Base-by-base conservation (phyloP, 495 filamentous ascomycete species). In the Penicillium canariense region DNA sequence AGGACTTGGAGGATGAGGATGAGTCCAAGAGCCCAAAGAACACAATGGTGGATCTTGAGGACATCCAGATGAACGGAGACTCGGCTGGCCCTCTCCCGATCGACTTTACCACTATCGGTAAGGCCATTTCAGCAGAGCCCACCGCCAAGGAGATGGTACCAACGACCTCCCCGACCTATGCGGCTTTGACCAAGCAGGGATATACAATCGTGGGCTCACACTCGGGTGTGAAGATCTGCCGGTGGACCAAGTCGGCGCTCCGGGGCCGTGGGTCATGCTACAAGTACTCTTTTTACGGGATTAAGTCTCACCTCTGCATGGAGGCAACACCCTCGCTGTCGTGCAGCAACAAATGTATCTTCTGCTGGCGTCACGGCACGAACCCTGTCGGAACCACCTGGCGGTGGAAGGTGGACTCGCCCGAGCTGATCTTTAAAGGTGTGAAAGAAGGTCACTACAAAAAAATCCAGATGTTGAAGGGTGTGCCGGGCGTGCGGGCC, bases 221-320 rank as follows among this genome's bases (percentile, higher is more conserved):
- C 72, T 95, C 89, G 8, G 93, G 93, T 22, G 93, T 97, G 51
- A 97, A 97, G 72, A 96, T 96, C 60, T 97, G 93, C 67, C 89
- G 93, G 22, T 97, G 93, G 93, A 97, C 93, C 9, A 97, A 97
- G 73, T 96, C 91, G 5, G 93, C 93, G 4, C 86, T 97, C n/a
- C 89, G 93, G 45, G 93, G 93, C 26, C 84, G 93, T 15, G 93
- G 93, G 10, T 95, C 89, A 18, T 97, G 93, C 77, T 97, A 97
- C 80, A 97, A 97, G 68, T 96, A 80, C 69, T 91, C 88, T 6
- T 96, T 97, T 74, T 97, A 97, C 70, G 93, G 92, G 55, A 97
- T 97, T 65, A 81, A 85, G 51, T 96, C 92, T 1, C 93, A 97
- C 61, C 84, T 94, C 36, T 97, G 93, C 75, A 97, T 97, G 93